Conservation (phyloP, 2,329 filamentous ascomycete species). For the Calonectria honghensis region DNA sequence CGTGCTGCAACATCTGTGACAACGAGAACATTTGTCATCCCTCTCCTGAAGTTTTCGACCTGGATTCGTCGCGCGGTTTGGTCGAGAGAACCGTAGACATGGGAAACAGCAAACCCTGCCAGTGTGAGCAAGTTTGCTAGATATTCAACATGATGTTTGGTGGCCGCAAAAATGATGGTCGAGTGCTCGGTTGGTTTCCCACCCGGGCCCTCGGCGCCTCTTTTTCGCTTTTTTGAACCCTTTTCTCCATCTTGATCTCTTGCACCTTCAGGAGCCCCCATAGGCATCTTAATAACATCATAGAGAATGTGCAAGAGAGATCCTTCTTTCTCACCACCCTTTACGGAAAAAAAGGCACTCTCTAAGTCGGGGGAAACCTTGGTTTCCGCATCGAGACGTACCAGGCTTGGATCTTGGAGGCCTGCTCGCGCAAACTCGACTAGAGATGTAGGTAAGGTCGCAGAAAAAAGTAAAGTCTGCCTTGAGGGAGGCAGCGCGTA, state of each 20-base stretch:
- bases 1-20: slow-evolving; percentile 97
- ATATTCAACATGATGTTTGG: slow-evolving; percentile 98
- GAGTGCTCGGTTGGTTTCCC: slow-evolving; percentile 89
- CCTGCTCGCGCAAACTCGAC: slow-evolving; percentile 97
- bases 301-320: slow-evolving; percentile 91
- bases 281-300: slow-evolving; percentile 94
- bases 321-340: slow-evolving; percentile 94
- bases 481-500: slow-evolving; percentile 88
- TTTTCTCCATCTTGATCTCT: slow-evolving; percentile 65
- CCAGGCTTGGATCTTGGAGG: slow-evolving; percentile 91
- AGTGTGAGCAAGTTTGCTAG: slow-evolving; percentile 85
- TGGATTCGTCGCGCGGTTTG: slow-evolving; percentile 95
- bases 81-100: slow-evolving; percentile 95
- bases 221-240: slow-evolving; percentile 83
- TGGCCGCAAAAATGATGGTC: slow-evolving; percentile 95
- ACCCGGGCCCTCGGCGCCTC: slow-evolving; percentile 70
- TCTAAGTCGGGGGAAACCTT: slow-evolving; percentile 98
- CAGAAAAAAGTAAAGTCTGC: slow-evolving; percentile 96
- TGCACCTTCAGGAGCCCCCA: slow-evolving; percentile 74
- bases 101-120: slow-evolving; percentile 91
- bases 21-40: slow-evolving; percentile 91
- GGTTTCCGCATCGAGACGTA: slow-evolving; percentile 93
- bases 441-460: slow-evolving; percentile 92
- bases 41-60: slow-evolving; percentile 90
- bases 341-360: slow-evolving; percentile 95